Evolutionary conservation across 805 yeast genomes (phyloP), one percentile per base, ranked within the genome.

Genomic region (Trichomonascus vanleenenianus): DNA sequence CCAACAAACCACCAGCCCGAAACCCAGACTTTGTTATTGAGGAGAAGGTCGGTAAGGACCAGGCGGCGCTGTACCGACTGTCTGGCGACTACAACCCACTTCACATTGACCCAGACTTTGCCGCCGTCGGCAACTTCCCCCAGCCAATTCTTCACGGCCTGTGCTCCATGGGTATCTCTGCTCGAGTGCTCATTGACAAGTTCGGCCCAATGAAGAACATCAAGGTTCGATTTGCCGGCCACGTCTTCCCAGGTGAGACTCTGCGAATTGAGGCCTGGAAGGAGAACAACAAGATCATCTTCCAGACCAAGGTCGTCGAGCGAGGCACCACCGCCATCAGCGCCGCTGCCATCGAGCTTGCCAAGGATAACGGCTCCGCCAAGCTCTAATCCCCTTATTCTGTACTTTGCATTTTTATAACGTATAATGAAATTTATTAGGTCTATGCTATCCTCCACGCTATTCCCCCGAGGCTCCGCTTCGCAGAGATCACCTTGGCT

Each of bases 81-180:
- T 82, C 91, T 50, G 97, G 96, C 45, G 98, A 91, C 71, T 81
- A 81, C 65, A 91, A 91, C 66, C 98, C 98, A 49, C 75, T 91
- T 56, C 98, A 89, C 70, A 82, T 91, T 61, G 97, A 91, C 68
- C 97, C 97, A 15, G 72, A 64, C 27, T 83, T 89, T 66, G 97
- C 97, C 12, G 77, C 81, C 52, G 85, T 85, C 47, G 97, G 91
- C 40, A 83, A 83, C 50, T 91, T 91, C 64, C 79, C 79, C 41
- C 68, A 71, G 45, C 98, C 98, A 41, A 91, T 91, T 56, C 74
- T 91, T 54, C 98, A 91, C 67, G 98, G 98, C 37, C 75, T 91
- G 66, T 84, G 94, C 59, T 75, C 85, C 15, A 78, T 85, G 62
- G 98, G 98, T 50, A 76, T 89, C 48, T 69, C 85, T 36, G 83